phyloP scores from a whole-genome alignment of 805 yeast species.

The Teunomyces lycoperdinae region DNA sequence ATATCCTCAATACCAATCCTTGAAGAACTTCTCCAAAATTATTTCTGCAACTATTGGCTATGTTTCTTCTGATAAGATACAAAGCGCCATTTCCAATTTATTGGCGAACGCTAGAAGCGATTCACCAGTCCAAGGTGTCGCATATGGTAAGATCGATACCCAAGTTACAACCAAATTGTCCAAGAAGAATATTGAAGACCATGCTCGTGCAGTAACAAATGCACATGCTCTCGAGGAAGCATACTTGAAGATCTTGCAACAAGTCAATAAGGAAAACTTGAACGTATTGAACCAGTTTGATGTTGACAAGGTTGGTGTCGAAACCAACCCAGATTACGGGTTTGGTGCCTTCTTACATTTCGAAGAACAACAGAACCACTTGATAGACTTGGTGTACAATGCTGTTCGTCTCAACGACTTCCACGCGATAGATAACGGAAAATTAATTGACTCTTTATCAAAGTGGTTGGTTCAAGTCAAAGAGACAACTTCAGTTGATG shows the following conservation, averaged over 20 bases:
- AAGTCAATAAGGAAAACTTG: slow-evolving; percentile 56
- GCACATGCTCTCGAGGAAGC: slow-evolving; percentile 66
- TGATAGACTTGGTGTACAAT: slow-evolving; percentile 44
- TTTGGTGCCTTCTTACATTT: slow-evolving; percentile 69
- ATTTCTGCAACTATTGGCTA: slow-evolving; percentile 57
- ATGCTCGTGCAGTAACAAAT: slow-evolving; percentile 40
- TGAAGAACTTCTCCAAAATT: slow-evolving; percentile 47
- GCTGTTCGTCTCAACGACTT: slow-evolving; percentile 46
- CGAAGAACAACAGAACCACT: slow-evolving; percentile 48
- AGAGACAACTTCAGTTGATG: slow-evolving; percentile 27
- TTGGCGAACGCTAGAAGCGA: slow-evolving; percentile 50
- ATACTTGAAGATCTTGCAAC: slow-evolving; percentile 70
- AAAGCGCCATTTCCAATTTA: slow-evolving; percentile 46
- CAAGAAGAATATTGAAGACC: slow-evolving; percentile 16
- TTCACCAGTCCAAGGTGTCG: slow-evolving; percentile 60
- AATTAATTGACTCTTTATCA: slow-evolving; percentile 56
- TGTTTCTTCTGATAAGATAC: slow-evolving; percentile 35
- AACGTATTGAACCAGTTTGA: slow-evolving; percentile 59
- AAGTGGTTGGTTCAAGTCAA: slow-evolving; percentile 64
- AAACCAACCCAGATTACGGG: slow-evolving; percentile 79
- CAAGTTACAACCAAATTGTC: slow-evolving; percentile 28
- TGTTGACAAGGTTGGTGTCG: slow-evolving; percentile 41
- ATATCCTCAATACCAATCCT: slow-evolving; percentile 44
- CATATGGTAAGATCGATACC: slow-evolving; percentile 48
- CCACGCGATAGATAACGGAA: slow-evolving; percentile 42